Evolutionary conservation across 2,329 filamentous ascomycete genomes (phyloP).

Genomic region (Incumbomyces lentus): DNA sequence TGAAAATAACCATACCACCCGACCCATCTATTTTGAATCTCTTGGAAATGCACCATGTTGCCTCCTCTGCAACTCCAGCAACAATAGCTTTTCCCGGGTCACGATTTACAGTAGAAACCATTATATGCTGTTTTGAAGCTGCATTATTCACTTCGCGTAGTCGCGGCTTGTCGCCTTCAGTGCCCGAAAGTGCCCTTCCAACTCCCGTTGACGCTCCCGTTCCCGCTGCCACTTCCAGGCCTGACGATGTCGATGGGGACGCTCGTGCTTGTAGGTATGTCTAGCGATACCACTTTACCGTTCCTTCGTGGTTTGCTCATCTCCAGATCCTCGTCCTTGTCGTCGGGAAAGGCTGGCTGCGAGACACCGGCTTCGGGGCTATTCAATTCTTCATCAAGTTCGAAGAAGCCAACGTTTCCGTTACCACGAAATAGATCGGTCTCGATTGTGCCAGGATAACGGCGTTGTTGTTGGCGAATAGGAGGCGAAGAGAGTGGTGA

Average conservation of each 20-base stretch:
- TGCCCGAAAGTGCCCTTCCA: slow-evolving; percentile 20
- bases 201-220: slow-evolving; percentile 7
- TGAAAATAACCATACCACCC: too few relatives aligned
- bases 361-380: slow-evolving; percentile 12
- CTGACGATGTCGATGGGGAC: slow-evolving; percentile 19
- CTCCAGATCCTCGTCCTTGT: slow-evolving; percentile 5
- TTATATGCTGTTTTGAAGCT: too few relatives aligned
- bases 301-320: background rate
- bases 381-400: slow-evolving; percentile 20
- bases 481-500: background rate
- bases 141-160: background rate
- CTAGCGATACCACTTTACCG: background rate
- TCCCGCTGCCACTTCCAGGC: slow-evolving; percentile 3
- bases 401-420: slow-evolving; percentile 19
- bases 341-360: slow-evolving; percentile 6
- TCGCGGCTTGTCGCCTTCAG: slow-evolving; percentile 8
- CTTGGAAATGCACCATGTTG: too few relatives aligned
- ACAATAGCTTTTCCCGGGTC: too few relatives aligned
- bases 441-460: slow-evolving; percentile 2
- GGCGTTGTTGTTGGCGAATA: background rate
- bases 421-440: slow-evolving; percentile 10
- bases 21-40: too few relatives aligned
- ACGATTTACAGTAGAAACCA: too few relatives aligned
- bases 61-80: too few relatives aligned
- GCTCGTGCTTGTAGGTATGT: slow-evolving; percentile 10